Evolutionary conservation across 305 asterid species (phyloP).

Genomic region (Rubia tinctorum): DNA sequence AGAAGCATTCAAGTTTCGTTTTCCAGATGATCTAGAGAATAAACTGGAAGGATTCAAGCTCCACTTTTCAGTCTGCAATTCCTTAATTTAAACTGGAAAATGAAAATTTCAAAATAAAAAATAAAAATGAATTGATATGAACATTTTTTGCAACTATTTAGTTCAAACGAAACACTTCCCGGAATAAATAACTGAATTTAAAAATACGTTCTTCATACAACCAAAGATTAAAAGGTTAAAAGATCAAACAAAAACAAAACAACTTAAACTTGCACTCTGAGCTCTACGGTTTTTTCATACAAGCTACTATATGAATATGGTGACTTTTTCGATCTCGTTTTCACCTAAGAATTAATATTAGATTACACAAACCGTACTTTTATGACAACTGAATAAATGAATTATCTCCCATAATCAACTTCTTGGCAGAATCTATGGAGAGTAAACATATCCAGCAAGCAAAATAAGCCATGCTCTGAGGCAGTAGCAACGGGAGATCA

Average conservation of each 20-base stretch:
- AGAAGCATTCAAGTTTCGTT: too few relatives aligned
- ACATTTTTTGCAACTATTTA: background rate
- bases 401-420: conserved; percentile 2
- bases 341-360: background rate
- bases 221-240: conserved; percentile 5
- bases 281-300: conserved; percentile 4
- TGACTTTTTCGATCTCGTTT: background rate
- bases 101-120: too few relatives aligned
- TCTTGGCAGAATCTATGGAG: conserved; percentile 7
- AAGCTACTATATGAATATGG: conserved; percentile 8
- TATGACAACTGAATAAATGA: conserved; percentile 14
- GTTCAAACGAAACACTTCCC: background rate
- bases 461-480: conserved; percentile 26
- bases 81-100: too few relatives aligned
- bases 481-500: conserved; percentile 22
- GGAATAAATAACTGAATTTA: background rate
- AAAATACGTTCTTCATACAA: background rate
- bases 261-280: background rate
- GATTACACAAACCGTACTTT: conserved; percentile 18
- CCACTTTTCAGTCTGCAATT: too few relatives aligned
- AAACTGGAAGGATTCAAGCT: background rate
- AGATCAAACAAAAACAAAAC: conserved; percentile 6
- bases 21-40: too few relatives aligned
- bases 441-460: conserved; percentile 23
- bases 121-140: background rate